These are phyloP conservation scores for Aspergillus avenaceus DNA, from an alignment of 495 filamentous ascomycete genomes.

Conservation along the genomic window DNA sequence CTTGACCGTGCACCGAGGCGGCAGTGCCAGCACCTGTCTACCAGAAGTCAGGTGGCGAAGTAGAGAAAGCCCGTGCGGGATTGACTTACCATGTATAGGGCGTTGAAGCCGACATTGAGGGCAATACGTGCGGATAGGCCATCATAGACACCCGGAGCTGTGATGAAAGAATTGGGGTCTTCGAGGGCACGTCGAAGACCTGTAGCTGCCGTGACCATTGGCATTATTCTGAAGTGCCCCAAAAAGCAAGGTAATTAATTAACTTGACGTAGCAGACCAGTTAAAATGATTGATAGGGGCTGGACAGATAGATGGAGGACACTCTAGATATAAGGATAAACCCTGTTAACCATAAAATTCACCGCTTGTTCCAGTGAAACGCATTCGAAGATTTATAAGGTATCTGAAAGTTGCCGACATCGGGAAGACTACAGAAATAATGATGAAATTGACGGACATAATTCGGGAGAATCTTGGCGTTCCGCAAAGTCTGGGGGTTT, in stretches of 20 bases:
- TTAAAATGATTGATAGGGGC: too few species aligned
- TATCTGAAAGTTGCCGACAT: too few species aligned
- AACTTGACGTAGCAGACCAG: neutral
- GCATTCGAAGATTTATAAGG: too few species aligned
- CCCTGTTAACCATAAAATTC: too few species aligned
- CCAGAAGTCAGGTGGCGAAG: neutral
- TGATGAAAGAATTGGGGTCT: constrained; percentile 35
- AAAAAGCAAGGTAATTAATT: neutral
- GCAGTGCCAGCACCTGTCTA: constrained; percentile 66
- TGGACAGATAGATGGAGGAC: too few species aligned
- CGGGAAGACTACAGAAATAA: too few species aligned
- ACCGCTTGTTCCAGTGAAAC: too few species aligned
- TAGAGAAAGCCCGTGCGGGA: neutral
- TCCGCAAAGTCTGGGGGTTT: neutral
- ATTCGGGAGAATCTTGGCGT: neutral
- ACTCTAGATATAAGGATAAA: too few species aligned
- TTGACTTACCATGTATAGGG: constrained; percentile 57
- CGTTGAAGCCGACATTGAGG: constrained; percentile 56
- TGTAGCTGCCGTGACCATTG: constrained; percentile 26
- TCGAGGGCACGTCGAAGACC: constrained; percentile 25
- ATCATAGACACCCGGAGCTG: constrained; percentile 66
- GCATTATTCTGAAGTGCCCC: constrained; percentile 14
- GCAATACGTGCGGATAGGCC: constrained; percentile 64
- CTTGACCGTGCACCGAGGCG: constrained; percentile 61
- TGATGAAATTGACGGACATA: neutral